Evolutionary conservation across 129 eudicot species (phyloP), one percentile per base, ranked within the genome.

Genomic region (Logfia minima): DNA sequence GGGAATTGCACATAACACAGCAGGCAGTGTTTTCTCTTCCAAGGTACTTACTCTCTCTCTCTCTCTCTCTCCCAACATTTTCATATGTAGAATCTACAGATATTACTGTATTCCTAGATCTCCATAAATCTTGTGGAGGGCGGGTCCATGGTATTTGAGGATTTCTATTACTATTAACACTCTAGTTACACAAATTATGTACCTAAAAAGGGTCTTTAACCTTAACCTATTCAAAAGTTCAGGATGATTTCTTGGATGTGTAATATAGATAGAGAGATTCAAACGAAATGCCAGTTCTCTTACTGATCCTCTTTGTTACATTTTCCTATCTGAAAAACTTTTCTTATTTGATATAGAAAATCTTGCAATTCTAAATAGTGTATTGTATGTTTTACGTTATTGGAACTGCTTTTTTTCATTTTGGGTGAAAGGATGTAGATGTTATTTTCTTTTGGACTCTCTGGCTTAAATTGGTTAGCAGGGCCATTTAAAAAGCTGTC

Each of bases 11-110:
- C 87, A 85, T 41, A 93, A 93, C 72, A 89, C 97, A 59, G 43
- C 97, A 4, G 98, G 98, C 72, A 90, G 93, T 83, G 97, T 93
- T 55, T 93, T 90, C 77, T 53, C 77, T 68, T 77, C 89, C 17
- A 88, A 90, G 92, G 98, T 90, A 83, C 61, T 58, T 14, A 39
- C 51, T 64, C 71, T 29, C 4, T 37, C 43, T 37, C 43, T 31
- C 60, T 16, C n/a, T 48, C 55, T 48, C 18, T 11, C 55, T 48
- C 18, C 2, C 55, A 48, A 11, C 55, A 48, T 2, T 48, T 6
- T 43, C 73, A 24, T 37, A 37, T 68, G 56, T 21, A 11, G 39
- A 63, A 28, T 28, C 35, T 63, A 35, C 39, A 35, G 8, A 35
- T 6, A 35, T 5, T 5, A 63, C 16, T 13, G 16, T 63, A 17